These are phyloP conservation scores for Butyriboletus loyo DNA, from an alignment of 768 basidiomycete genomes.

Conservation along the genomic window DNA sequence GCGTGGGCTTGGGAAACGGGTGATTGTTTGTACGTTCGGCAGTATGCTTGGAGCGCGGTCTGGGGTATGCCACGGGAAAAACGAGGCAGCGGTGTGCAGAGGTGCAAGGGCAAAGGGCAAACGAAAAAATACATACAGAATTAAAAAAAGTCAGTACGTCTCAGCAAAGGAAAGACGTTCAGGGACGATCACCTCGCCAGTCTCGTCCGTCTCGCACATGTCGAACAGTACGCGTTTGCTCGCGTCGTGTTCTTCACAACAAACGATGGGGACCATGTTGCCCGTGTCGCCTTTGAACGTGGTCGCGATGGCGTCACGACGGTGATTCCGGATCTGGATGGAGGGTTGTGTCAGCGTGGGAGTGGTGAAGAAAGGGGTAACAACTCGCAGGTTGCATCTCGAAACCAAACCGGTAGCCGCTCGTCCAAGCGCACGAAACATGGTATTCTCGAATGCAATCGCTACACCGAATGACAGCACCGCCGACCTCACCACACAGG, in stretches of 20 bases:
- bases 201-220: constrained; percentile 81
- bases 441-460: constrained; percentile 85
- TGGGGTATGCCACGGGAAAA: constrained; percentile 27
- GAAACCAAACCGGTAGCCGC: constrained; percentile 85
- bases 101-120: neutral
- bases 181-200: constrained; percentile 60
- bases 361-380: neutral
- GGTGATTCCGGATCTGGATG: constrained; percentile 69
- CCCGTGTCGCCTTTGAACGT: constrained; percentile 79
- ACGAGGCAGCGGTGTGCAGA: neutral
- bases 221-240: constrained; percentile 70
- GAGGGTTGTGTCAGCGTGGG: neutral
- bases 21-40: constrained; percentile 80
- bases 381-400: constrained; percentile 77
- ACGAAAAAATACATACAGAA: too few species aligned
- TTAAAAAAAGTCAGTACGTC: constrained; percentile 11
- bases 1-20: constrained; percentile 71
- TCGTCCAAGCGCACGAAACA: constrained; percentile 85
- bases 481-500: constrained; percentile 68
- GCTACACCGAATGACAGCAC: constrained; percentile 79
- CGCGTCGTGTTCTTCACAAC: constrained; percentile 74
- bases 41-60: constrained; percentile 90
- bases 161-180: neutral
- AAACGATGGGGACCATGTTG: constrained; percentile 72
- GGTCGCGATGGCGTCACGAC: constrained; percentile 62